Percentiles rank a stretch among this genome's conserved stretches.
These are phyloP conservation scores for Ophiocordyceps australis DNA, from an alignment of 2,329 filamentous ascomycete species.

Conservation along the genomic window DNA sequence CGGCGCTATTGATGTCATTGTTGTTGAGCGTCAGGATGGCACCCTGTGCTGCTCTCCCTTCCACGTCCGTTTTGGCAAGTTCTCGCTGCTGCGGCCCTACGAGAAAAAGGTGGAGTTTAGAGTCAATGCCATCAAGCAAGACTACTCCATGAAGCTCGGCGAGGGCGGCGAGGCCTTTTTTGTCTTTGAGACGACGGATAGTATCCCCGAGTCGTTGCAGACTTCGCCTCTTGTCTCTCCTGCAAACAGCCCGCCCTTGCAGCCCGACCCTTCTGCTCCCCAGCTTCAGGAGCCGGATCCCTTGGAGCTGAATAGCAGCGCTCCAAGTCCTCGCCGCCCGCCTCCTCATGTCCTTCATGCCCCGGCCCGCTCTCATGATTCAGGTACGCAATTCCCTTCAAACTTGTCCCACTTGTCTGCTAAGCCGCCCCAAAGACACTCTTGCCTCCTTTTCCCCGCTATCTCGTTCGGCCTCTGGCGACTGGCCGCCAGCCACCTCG, in stretches of 20 bases:
- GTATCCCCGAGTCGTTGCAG: slow-evolving; percentile 82
- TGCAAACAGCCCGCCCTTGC: slow-evolving; percentile 60
- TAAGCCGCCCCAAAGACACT: slow-evolving; percentile 16
- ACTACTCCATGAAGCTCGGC: slow-evolving; percentile 95
- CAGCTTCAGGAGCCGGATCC: slow-evolving; percentile 49
- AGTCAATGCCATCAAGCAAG: slow-evolving; percentile 81
- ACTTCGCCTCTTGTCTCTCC: slow-evolving; percentile 90
- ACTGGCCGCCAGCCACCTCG: slow-evolving; percentile 25
- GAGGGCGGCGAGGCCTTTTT: slow-evolving; percentile 98
- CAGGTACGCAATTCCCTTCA: not conserved
- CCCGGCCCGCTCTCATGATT: slow-evolving; percentile 6
- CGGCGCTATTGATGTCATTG: slow-evolving; percentile 96
- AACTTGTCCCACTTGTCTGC: not conserved
- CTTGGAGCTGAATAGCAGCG: slow-evolving; percentile 41
- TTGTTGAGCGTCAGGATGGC: slow-evolving; percentile 92
- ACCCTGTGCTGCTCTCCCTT: slow-evolving; percentile 83
- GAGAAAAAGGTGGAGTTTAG: slow-evolving; percentile 98
- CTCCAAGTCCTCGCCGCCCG: slow-evolving; percentile 20
- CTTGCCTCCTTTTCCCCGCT: slow-evolving; percentile 35
- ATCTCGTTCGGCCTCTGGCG: slow-evolving; percentile 27
- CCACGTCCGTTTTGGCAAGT: slow-evolving; percentile 97
- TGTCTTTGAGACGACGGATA: slow-evolving; percentile 87
- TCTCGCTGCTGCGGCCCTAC: slow-evolving; percentile 81
- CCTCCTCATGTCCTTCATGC: slow-evolving; percentile 22
- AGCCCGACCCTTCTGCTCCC: slow-evolving; percentile 11